phyloP scores from a whole-genome alignment of 495 filamentous ascomycete genomes.

The Xylaria castorea region DNA sequence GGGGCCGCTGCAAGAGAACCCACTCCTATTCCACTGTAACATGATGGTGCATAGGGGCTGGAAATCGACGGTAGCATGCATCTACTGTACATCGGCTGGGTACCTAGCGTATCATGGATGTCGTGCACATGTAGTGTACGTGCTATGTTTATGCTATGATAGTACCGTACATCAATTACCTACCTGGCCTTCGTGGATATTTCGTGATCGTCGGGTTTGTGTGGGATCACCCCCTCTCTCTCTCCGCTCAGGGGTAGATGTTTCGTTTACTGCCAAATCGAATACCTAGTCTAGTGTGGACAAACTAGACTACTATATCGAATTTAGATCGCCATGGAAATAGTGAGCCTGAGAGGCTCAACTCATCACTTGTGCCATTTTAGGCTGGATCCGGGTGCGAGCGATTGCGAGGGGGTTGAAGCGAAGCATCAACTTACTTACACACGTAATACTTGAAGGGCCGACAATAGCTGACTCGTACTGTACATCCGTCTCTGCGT shows the following conservation, averaged over 20 bases:
- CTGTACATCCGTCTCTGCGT: background rate
- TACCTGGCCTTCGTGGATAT: background rate
- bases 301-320: background rate
- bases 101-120: background rate
- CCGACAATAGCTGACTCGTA: background rate
- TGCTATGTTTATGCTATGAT: background rate
- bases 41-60: constrained; percentile 19
- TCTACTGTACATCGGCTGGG: background rate
- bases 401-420: too few relatives aligned
- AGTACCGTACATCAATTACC: background rate
- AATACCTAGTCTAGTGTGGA: too few relatives aligned
- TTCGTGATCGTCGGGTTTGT: background rate
- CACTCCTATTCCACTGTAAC: constrained; percentile 19
- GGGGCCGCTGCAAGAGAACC: constrained; percentile 12
- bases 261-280: background rate
- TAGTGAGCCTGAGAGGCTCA: background rate
- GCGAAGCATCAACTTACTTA: background rate
- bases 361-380: background rate
- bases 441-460: background rate
- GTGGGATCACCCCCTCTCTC: background rate
- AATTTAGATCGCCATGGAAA: background rate
- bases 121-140: background rate
- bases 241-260: background rate
- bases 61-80: background rate
- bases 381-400: background rate